Evolutionary conservation across 495 filamentous ascomycete genomes (phyloP).

Genomic region (Xylaria intraflava): DNA sequence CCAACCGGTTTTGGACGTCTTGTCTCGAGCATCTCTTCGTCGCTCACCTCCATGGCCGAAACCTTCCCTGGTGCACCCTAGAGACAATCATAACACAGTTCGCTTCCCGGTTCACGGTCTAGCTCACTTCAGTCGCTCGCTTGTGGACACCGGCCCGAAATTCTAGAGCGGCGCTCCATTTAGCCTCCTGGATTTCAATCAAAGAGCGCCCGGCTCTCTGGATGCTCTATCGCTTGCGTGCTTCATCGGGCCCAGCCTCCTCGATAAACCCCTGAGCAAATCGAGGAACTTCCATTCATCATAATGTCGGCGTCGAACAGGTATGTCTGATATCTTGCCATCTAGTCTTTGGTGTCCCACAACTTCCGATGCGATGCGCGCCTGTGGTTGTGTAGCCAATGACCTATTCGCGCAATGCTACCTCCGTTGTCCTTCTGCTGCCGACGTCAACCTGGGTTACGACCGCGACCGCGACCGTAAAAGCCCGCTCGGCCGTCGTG

Average conservation of each 20-base stretch:
- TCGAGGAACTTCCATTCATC: neutral
- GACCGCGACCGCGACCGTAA: neutral
- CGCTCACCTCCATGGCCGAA: neutral
- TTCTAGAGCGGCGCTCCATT: neutral
- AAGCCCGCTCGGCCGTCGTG: neutral
- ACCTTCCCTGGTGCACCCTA: neutral
- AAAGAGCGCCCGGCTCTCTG: slow-evolving; percentile 4
- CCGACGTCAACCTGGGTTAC: neutral
- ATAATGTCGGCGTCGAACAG: slow-evolving; percentile 25
- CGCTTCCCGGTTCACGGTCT: neutral
- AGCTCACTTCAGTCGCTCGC: neutral
- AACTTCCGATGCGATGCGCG: slow-evolving; percentile 4
- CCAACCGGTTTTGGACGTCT: slow-evolving; percentile 6
- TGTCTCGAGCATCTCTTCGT: neutral
- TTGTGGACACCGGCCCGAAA: neutral
- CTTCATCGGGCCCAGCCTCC: neutral
- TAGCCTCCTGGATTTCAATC: slow-evolving; percentile 3
- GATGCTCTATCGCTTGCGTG: neutral
- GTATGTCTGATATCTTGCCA: slow-evolving; percentile 13
- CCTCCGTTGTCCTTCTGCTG: neutral
- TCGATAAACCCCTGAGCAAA: neutral
- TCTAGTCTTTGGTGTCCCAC: neutral
- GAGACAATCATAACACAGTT: slow-evolving; percentile 5
- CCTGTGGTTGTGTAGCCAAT: neutral
- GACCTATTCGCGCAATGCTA: neutral